Conservation (phyloP, 352 stramenopile species). For the Globisporangium cystogenes region DNA sequence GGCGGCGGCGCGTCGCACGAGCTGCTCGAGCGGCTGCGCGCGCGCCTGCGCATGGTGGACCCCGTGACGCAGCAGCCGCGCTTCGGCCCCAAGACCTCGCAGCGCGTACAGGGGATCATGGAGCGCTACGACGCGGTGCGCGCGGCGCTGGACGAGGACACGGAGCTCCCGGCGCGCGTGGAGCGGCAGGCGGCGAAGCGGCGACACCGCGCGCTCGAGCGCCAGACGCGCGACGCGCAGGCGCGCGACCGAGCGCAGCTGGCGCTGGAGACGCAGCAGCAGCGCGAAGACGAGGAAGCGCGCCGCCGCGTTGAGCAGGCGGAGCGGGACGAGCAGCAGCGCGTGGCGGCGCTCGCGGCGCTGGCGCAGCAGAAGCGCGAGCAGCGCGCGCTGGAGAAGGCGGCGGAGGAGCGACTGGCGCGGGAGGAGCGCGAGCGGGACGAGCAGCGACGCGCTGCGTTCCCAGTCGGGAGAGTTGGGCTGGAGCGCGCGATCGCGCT, state of each 20-base stretch:
- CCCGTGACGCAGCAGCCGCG: conserved; percentile 64
- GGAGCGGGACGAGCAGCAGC: conserved; percentile 17
- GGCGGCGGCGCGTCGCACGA: conserved; percentile 25
- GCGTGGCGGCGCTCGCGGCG: conserved; percentile 37
- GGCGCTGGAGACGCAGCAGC: conserved; percentile 9
- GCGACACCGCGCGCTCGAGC: conserved; percentile 13
- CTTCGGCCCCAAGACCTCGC: conserved; percentile 74
- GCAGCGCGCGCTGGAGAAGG: conserved; percentile 23
- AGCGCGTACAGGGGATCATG: conserved; percentile 54
- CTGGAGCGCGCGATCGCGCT: conserved; percentile 34
- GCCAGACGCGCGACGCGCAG: conserved; percentile 14
- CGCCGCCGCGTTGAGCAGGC: conserved; percentile 10
- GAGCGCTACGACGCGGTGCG: conserved; percentile 39
- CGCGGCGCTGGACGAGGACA: conserved; percentile 21
- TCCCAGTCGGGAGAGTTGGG: conserved; percentile 31
- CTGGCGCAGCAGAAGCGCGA: conserved; percentile 57
- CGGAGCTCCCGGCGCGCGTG: conserved; percentile 14
- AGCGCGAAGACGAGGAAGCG: conserved; percentile 11
- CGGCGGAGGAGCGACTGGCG: conserved; percentile 25
- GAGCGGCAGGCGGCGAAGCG: conserved; percentile 11
- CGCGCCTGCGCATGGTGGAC: conserved; percentile 50
- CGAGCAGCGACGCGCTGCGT: conserved; percentile 24
- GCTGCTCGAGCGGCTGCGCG: conserved; percentile 49
- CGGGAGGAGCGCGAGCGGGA: conserved; percentile 28
- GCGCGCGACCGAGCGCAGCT: conserved; percentile 4